These are phyloP conservation scores for Leptomonas pyrrhocoris DNA, from an alignment of 208 protist species.

Conservation along the genomic window DNA sequence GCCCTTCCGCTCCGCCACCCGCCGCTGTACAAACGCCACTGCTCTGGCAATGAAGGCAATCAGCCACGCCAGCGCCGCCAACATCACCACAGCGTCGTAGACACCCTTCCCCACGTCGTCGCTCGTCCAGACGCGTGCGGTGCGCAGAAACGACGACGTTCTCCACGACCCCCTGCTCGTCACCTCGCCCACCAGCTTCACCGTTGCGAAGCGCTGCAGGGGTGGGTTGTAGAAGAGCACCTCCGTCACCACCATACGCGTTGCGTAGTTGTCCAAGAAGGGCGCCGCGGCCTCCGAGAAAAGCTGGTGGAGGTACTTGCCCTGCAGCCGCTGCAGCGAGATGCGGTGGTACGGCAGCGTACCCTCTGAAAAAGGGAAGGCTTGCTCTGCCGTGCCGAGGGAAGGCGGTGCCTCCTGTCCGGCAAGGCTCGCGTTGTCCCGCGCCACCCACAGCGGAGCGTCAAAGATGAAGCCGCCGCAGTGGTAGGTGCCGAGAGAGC, in stretches of 20 bases:
- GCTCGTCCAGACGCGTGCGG: constrained; percentile 40
- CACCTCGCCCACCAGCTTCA: constrained; percentile 56
- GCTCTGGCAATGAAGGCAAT: not conserved
- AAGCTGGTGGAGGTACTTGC: constrained; percentile 15
- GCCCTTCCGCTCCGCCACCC: not conserved
- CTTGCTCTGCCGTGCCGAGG: constrained; percentile 22
- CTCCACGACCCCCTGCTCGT: constrained; percentile 37
- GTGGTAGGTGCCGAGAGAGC: constrained; percentile 43
- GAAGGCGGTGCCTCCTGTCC: not conserved
- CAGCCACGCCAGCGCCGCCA: constrained; percentile 13
- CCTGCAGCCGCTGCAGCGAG: constrained; percentile 9
- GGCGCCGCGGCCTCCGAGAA: constrained; percentile 25
- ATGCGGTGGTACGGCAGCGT: constrained; percentile 13
- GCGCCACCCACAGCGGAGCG: constrained; percentile 36
- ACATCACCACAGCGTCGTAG: constrained; percentile 36
- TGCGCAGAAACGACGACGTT: constrained; percentile 12
- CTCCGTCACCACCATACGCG: constrained; percentile 53
- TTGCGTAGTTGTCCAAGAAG: constrained; percentile 54
- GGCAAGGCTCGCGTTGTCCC: not conserved
- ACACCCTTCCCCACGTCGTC: constrained; percentile 23
- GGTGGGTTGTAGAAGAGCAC: constrained; percentile 51
- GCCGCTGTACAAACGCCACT: not conserved
- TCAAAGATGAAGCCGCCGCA: constrained; percentile 63
- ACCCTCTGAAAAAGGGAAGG: constrained; percentile 20
- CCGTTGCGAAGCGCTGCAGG: constrained; percentile 35